phyloP scores from a whole-genome alignment of 768 basidiomycete species.

The Hericium rajendrae region DNA sequence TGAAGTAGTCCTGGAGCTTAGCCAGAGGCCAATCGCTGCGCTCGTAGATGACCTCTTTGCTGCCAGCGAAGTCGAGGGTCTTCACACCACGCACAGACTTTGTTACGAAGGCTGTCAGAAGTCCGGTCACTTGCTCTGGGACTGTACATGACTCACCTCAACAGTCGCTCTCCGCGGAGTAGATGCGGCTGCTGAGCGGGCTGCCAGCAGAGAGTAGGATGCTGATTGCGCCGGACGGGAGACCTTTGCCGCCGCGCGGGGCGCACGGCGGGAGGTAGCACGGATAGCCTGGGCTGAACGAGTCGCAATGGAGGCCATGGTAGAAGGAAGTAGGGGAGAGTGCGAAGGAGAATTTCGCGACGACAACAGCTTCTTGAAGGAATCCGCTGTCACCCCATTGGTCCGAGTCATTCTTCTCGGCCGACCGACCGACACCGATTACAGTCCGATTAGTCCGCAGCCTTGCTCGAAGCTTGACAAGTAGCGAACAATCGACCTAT shows the following conservation, averaged over 20 bases:
- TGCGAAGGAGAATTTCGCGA: background rate
- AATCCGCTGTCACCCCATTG: too few relatives aligned
- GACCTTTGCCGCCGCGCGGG: constrained; percentile 34
- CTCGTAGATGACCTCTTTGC: constrained; percentile 89
- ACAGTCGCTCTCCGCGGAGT: background rate
- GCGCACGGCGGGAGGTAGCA: constrained; percentile 55
- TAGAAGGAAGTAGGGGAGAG: background rate
- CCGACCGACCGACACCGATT: too few relatives aligned
- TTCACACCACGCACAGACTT: constrained; percentile 75
- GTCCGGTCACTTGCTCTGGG: background rate
- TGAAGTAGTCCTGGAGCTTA: constrained; percentile 99
- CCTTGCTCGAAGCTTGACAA: too few relatives aligned
- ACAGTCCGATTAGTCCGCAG: too few relatives aligned
- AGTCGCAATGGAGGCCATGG: constrained; percentile 55
- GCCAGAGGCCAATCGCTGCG: constrained; percentile 95
- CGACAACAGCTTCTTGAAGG: too few relatives aligned
- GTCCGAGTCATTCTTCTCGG: too few relatives aligned
- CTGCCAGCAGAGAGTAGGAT: constrained; percentile 54
- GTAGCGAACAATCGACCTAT: too few relatives aligned
- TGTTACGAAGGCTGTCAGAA: background rate
- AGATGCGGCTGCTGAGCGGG: constrained; percentile 26
- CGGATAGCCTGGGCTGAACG: constrained; percentile 61
- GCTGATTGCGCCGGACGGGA: constrained; percentile 39
- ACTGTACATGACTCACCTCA: background rate
- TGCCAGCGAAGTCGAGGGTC: constrained; percentile 94